A percentile compares a stretch with the other conserved stretches of the same genome.
Conservation (phyloP, 345 rosid genomes). For the Eucalyptus pauciflora region DNA sequence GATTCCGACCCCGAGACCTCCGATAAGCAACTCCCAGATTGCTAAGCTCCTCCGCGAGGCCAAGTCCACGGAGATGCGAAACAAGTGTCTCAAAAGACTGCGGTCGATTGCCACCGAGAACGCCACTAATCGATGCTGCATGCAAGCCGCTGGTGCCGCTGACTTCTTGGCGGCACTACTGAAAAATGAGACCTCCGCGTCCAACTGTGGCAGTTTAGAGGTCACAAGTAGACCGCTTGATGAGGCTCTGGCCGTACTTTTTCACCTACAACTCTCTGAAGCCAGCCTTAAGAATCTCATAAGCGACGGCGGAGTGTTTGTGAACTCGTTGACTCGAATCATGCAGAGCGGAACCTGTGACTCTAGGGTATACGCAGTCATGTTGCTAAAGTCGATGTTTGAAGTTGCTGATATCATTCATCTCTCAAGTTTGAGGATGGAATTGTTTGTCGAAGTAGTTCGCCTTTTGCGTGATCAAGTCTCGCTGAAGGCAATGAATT, state of each 20-base stretch:
- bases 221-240: slow-evolving; percentile 15
- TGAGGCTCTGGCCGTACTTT: slow-evolving; percentile 56
- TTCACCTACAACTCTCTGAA: slow-evolving; percentile 54
- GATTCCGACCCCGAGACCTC: slow-evolving; percentile 78
- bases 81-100: slow-evolving; percentile 36
- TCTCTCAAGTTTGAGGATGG: slow-evolving; percentile 14
- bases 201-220: slow-evolving; percentile 9
- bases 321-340: slow-evolving; percentile 32
- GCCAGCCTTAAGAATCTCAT: slow-evolving; percentile 37
- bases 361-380: slow-evolving; percentile 36
- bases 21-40: slow-evolving; percentile 41
- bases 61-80: slow-evolving; percentile 24
- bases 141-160: slow-evolving; percentile 60
- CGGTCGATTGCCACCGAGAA: slow-evolving; percentile 44
- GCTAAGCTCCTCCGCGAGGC: slow-evolving; percentile 41
- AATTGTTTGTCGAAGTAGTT: slow-evolving; percentile 33
- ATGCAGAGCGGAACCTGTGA: slow-evolving; percentile 32
- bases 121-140: slow-evolving; percentile 46
- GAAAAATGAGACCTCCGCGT: not conserved
- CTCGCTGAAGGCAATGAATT: slow-evolving; percentile 50
- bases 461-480: slow-evolving; percentile 37
- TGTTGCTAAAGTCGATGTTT: slow-evolving; percentile 21
- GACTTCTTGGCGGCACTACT: slow-evolving; percentile 19
- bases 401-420: slow-evolving; percentile 49
- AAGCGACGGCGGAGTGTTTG: slow-evolving; percentile 21